Percentiles rank a stretch among this genome's conserved stretches.
Conservation (phyloP, 805 yeast genomes). For the Danielia reshetovae region DNA sequence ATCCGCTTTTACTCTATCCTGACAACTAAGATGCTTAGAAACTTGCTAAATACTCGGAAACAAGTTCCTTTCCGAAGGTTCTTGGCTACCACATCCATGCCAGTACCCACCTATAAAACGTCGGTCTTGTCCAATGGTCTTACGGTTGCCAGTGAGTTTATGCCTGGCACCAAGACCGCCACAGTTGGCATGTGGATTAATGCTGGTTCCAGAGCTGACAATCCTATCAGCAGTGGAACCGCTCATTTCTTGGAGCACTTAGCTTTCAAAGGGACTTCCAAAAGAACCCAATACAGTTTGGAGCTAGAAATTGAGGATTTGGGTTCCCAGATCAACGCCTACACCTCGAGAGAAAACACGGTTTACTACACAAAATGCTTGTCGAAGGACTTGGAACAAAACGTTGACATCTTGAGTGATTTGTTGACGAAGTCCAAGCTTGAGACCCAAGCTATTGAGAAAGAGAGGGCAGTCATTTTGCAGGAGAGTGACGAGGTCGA, state of each 20-base stretch:
- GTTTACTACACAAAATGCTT: constrained; percentile 93
- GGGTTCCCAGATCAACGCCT: constrained; percentile 98
- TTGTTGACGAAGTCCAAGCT: constrained; percentile 82
- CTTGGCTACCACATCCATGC: constrained; percentile 5
- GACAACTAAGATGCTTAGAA: neutral
- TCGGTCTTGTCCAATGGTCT: constrained; percentile 85
- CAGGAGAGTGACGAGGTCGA: constrained; percentile 98
- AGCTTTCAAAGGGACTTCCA: constrained; percentile 90
- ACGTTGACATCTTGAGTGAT: constrained; percentile 86
- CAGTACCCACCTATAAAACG: constrained; percentile 41
- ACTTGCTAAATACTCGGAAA: neutral
- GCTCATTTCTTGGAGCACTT: constrained; percentile 97
- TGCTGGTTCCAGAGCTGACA: constrained; percentile 97
- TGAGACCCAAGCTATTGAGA: constrained; percentile 81
- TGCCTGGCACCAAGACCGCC: constrained; percentile 88
- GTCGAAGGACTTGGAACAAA: constrained; percentile 72
- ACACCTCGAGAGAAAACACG: constrained; percentile 95
- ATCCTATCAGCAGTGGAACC: constrained; percentile 80
- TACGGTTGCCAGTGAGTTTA: constrained; percentile 86
- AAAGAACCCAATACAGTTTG: constrained; percentile 73
- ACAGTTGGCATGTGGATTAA: constrained; percentile 98
- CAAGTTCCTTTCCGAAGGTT: neutral
- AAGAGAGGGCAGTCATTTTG: constrained; percentile 93
- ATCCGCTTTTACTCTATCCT: neutral
- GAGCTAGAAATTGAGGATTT: constrained; percentile 94